Evolutionary conservation across 2,329 filamentous ascomycete species (phyloP).

Genomic region (Trichoderma semiorbis): DNA sequence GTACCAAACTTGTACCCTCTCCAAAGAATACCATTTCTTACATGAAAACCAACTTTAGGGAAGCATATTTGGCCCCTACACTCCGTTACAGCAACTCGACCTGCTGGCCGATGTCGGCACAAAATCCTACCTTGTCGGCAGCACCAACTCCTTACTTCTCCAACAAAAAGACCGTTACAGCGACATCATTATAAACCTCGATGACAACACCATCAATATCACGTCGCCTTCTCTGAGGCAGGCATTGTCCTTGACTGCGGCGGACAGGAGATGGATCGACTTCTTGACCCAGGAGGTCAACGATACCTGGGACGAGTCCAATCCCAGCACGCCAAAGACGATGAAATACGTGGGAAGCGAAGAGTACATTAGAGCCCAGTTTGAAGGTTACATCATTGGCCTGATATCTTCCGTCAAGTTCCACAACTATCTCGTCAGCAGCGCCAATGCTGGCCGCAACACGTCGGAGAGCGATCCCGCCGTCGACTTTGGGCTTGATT

Average conservation of each 20-base stretch:
- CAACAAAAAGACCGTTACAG: constrained; percentile 95
- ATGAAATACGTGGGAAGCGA: constrained; percentile 94
- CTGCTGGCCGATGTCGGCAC: constrained; percentile 89
- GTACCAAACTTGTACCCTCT: neutral
- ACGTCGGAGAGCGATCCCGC: constrained; percentile 80
- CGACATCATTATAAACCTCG: constrained; percentile 93
- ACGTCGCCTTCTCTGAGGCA: constrained; percentile 73
- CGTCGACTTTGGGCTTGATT: constrained; percentile 77
- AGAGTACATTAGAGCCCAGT: constrained; percentile 94
- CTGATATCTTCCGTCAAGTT: constrained; percentile 88
- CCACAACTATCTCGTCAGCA: constrained; percentile 66
- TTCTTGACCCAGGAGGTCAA: constrained; percentile 89
- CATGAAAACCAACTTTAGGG: constrained; percentile 51
- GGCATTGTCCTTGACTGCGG: constrained; percentile 74
- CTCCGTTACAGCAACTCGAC: constrained; percentile 91
- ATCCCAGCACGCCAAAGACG: constrained; percentile 86
- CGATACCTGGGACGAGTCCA: constrained; percentile 92
- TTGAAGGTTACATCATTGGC: constrained; percentile 92
- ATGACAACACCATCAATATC: constrained; percentile 82
- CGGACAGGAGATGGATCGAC: constrained; percentile 95
- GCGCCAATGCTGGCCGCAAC: constrained; percentile 59
- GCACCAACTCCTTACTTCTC: constrained; percentile 88
- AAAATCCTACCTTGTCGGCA: constrained; percentile 96
- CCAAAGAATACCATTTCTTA: neutral
- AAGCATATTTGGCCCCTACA: constrained; percentile 94